A percentile compares a stretch with the other conserved stretches of the same genome.
Evolutionary conservation across 179 eudicot genomes (phyloP).

Genomic region (Beta macrorhiza): DNA sequence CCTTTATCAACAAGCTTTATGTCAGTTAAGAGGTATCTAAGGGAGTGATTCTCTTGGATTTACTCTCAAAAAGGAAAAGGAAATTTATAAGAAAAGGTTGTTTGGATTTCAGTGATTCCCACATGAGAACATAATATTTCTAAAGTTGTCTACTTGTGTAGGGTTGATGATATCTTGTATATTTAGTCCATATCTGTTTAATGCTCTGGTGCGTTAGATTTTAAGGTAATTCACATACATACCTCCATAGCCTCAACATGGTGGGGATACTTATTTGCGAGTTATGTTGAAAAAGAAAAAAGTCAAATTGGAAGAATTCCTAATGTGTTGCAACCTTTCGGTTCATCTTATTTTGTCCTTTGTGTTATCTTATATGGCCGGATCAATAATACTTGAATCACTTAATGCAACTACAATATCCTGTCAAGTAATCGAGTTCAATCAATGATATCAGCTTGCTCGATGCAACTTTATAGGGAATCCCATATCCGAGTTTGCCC

Average conservation of each 20-base stretch:
- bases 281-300: background rate
- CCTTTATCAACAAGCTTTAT: background rate
- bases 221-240: background rate
- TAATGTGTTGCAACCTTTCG: background rate
- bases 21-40: no score
- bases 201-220: background rate
- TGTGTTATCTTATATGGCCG: background rate
- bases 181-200: background rate
- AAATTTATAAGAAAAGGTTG: background rate
- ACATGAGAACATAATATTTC: background rate
- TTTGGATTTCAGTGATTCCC: background rate
- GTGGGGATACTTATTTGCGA: background rate
- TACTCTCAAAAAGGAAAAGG: no score
- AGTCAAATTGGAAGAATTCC: background rate
- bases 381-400: background rate
- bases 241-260: background rate
- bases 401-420: background rate
- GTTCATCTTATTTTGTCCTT: background rate
- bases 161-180: background rate
- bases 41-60: background rate
- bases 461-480: constrained; percentile 47
- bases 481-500: constrained; percentile 65
- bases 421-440: background rate
- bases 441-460: constrained; percentile 11
- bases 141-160: background rate